phyloP scores from a whole-genome alignment of 495 filamentous ascomycete species.

The Lasiosphaeria hispida region DNA sequence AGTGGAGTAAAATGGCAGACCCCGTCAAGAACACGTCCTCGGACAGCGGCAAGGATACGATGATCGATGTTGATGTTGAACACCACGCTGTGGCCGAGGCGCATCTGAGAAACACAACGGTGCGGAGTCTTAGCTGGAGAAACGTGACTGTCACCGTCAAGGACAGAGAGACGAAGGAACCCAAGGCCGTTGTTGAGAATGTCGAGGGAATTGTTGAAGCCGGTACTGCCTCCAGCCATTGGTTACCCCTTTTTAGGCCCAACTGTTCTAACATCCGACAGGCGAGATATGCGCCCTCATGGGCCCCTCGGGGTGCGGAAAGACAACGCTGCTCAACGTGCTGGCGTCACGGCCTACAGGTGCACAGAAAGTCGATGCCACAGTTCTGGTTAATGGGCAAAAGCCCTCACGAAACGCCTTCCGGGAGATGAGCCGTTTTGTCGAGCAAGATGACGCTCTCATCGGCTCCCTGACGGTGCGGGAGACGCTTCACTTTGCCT shows the following conservation, averaged over 20 bases:
- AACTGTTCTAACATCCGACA: constrained; percentile 20
- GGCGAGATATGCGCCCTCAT: constrained; percentile 74
- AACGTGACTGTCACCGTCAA: constrained; percentile 65
- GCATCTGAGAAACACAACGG: constrained; percentile 37
- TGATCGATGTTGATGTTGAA: constrained; percentile 24
- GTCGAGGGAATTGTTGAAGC: constrained; percentile 53
- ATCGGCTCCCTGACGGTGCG: constrained; percentile 73
- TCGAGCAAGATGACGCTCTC: constrained; percentile 83
- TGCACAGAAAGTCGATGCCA: constrained; percentile 45
- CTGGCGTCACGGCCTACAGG: constrained; percentile 66
- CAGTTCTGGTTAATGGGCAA: constrained; percentile 57
- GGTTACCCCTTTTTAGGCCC: neutral
- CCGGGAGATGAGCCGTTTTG: constrained; percentile 61
- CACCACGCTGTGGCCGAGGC: constrained; percentile 26
- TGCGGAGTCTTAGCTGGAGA: constrained; percentile 56
- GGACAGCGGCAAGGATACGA: constrained; percentile 9
- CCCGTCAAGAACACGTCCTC: constrained; percentile 10
- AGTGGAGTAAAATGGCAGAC: constrained; percentile 1
- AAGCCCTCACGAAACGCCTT: constrained; percentile 37
- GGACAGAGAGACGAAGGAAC: constrained; percentile 61
- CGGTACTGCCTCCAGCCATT: constrained; percentile 25
- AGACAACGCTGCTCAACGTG: constrained; percentile 74
- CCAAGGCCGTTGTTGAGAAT: constrained; percentile 53
- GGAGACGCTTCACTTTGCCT: constrained; percentile 76
- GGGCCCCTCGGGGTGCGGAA: constrained; percentile 74